These are phyloP conservation scores for Apocynum venetum DNA, from an alignment of 257 asterid genomes.

Conservation along the genomic window DNA sequence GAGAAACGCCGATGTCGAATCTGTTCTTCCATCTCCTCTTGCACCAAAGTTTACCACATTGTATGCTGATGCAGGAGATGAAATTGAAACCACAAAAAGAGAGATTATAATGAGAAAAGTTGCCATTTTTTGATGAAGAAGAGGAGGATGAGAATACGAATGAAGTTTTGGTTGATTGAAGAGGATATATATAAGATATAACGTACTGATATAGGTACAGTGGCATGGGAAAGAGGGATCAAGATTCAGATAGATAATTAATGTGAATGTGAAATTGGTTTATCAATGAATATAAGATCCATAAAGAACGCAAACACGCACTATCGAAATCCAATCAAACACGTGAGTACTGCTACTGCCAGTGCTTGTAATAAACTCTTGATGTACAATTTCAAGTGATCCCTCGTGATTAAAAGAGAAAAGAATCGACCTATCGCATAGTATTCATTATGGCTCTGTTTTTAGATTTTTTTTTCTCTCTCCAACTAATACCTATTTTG, in stretches of 20 bases:
- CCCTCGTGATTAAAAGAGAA: neutral
- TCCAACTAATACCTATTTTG: too few species aligned
- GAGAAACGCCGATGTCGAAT: constrained; percentile 52
- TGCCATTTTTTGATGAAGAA: neutral
- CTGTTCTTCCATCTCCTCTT: constrained; percentile 63
- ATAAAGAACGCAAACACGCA: constrained; percentile 29
- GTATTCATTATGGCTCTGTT: too few species aligned
- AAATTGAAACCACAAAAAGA: constrained; percentile 6
- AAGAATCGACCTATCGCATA: too few species aligned
- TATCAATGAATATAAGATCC: constrained; percentile 20
- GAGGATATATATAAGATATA: constrained; percentile 9
- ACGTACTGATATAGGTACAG: constrained; percentile 32
- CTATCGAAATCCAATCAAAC: constrained; percentile 20
- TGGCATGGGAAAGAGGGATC: constrained; percentile 8
- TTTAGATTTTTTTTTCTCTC: too few species aligned
- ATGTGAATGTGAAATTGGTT: neutral
- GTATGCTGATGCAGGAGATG: constrained; percentile 33
- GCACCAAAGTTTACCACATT: constrained; percentile 65
- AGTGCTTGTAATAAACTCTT: neutral
- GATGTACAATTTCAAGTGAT: neutral
- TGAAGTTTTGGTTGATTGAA: neutral
- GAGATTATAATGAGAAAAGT: constrained; percentile 9
- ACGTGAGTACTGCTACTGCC: constrained; percentile 25
- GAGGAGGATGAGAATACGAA: neutral
- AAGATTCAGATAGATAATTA: constrained; percentile 23